A percentile compares a stretch with the other conserved stretches of the same genome.
Evolutionary conservation across 139 green algal species (phyloP).

Genomic region (Diplosphaera chodatii): DNA sequence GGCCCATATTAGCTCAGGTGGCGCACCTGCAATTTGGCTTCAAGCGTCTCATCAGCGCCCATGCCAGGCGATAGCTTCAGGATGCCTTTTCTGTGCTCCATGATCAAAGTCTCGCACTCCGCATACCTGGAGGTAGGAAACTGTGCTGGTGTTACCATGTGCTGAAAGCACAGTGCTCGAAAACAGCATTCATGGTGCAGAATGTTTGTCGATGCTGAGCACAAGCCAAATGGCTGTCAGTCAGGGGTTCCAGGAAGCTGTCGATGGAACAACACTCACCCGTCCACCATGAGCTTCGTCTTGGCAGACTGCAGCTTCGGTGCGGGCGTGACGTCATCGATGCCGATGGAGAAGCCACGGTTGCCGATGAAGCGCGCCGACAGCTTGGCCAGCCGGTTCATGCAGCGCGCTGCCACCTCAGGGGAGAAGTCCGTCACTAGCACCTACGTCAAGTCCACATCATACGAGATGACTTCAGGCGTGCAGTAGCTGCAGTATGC

Average conservation of each 20-base stretch:
- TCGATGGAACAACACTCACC: background rate
- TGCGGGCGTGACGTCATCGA: conserved; percentile 90
- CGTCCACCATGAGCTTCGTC: conserved; percentile 47
- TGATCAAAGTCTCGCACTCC: conserved; percentile 62
- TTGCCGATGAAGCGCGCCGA: conserved; percentile 86
- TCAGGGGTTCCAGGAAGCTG: no score
- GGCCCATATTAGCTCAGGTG: no score
- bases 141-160: no score
- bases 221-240: no score
- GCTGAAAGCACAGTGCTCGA: no score
- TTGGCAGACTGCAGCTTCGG: conserved; percentile 45
- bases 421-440: conserved; percentile 70
- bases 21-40: conserved; percentile 30
- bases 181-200: no score
- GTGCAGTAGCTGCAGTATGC: no score
- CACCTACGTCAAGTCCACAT: conserved; percentile 25
- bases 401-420: conserved; percentile 43
- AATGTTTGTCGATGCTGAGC: no score
- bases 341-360: conserved; percentile 91
- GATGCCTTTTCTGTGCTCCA: conserved; percentile 47
- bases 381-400: conserved; percentile 91
- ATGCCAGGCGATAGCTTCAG: conserved; percentile 78
- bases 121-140: conserved; percentile 43
- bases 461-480: no score
- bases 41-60: conserved; percentile 78